phyloP scores from a whole-genome alignment of 257 asterid species.

The Coffea canephora region DNA sequence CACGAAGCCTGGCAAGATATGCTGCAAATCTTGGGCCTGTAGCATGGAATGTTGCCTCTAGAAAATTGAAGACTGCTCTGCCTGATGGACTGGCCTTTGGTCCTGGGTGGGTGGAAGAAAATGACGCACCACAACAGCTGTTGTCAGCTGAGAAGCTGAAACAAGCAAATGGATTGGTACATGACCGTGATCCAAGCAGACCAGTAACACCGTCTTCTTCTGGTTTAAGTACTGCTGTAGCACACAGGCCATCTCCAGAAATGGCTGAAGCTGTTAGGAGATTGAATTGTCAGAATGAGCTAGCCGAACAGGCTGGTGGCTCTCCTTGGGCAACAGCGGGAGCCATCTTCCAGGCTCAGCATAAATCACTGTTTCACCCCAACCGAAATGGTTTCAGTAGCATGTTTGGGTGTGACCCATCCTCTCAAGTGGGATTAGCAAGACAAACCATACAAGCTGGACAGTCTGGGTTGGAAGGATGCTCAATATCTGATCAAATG shows the following conservation, averaged over 20 bases:
- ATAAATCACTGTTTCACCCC: constrained; percentile 36
- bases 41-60: constrained; percentile 77
- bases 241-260: constrained; percentile 40
- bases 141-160: constrained; percentile 44
- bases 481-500: constrained; percentile 20
- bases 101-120: constrained; percentile 94
- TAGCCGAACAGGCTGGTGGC: constrained; percentile 28
- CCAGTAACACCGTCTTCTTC: constrained; percentile 34
- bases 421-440: constrained; percentile 26
- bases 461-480: constrained; percentile 27
- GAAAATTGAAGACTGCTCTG: constrained; percentile 47
- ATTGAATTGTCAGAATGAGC: constrained; percentile 53
- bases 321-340: constrained; percentile 31
- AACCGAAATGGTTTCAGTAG: constrained; percentile 54
- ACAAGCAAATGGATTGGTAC: constrained; percentile 28
- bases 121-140: constrained; percentile 37
- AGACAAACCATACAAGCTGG: constrained; percentile 23
- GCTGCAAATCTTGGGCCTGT: constrained; percentile 87
- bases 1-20: constrained; percentile 78
- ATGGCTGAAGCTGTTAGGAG: constrained; percentile 59
- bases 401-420: constrained; percentile 33
- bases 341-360: constrained; percentile 39
- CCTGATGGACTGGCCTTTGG: constrained; percentile 73
- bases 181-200: constrained; percentile 35
- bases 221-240: constrained; percentile 31